phyloP scores from a whole-genome alignment of 805 yeast species.

The Yamadazyma endophytica region DNA sequence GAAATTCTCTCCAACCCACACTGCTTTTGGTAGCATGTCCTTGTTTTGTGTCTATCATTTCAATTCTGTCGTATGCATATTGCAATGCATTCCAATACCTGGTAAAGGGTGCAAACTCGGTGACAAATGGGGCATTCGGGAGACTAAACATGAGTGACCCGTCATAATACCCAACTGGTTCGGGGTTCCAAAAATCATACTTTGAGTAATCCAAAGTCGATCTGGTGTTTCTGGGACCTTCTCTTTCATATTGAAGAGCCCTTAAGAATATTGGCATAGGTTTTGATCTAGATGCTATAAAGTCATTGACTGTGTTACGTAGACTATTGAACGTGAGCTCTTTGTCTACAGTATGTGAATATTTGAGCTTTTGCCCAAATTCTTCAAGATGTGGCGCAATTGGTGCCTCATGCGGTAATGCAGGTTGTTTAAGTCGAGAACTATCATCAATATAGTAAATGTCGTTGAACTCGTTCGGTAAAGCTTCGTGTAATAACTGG shows the following conservation, averaged over 20 bases:
- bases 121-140: conserved; percentile 19
- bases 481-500: conserved; percentile 18
- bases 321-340: conserved; percentile 7
- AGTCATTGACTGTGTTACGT: conserved; percentile 12
- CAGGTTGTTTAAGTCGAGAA: conserved; percentile 18
- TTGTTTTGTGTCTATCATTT: conserved; percentile 10
- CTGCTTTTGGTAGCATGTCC: conserved; percentile 19
- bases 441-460: conserved; percentile 30
- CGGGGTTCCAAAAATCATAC: conserved; percentile 12
- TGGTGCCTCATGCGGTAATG: conserved; percentile 33
- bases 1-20: conserved; percentile 34
- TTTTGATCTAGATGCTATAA: conserved; percentile 32
- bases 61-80: conserved; percentile 18
- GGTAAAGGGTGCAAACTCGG: conserved; percentile 29
- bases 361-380: background rate
- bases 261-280: conserved; percentile 26
- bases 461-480: conserved; percentile 33
- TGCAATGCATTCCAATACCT: conserved; percentile 34
- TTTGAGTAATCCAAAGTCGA: conserved; percentile 3
- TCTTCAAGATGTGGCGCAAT: background rate
- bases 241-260: conserved; percentile 19
- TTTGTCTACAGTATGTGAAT: too few species aligned
- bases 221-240: conserved; percentile 9
- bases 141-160: conserved; percentile 25
- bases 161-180: conserved; percentile 29